Evolutionary conservation across 805 yeast genomes (phyloP), one percentile per base, ranked within the genome.

Genomic region (Wickerhamiella azymoides): DNA sequence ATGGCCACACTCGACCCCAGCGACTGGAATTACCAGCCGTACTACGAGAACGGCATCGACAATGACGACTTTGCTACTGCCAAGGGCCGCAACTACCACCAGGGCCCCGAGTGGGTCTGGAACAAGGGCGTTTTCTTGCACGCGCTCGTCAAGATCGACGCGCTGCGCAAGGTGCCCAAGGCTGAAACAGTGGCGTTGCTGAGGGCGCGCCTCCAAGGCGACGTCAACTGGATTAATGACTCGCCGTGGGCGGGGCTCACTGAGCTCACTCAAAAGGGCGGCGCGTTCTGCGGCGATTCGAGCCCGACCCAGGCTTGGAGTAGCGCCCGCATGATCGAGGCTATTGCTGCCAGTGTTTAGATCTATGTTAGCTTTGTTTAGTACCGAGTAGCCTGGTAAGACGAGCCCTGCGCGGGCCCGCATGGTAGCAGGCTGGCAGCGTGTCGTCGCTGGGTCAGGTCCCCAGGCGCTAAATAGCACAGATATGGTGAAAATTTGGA

Each of bases 51-150:
- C 60, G 66, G 85, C 40, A 80, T 74, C 36, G 97, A 89, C 57
- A 76, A 74, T 45, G 76, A 72, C 4, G 95, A 89, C 62, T 92
- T 86, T 70, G 85, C 93, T 0, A 86, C 96, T 0, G 72, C 96
- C 2, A 85, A 86, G 63, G 98, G 98, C 26, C 74, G 97, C 56
- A 92, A 92, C 64, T 89, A 89, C 61, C 98, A 89, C 62, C 97
- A 89, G 65, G 98, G 98, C 1, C 98, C 98, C 2, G 98, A 92
- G 60, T 89, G 98, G 98, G 82, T 84, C 28, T 89, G 96, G 96
- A 74, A 78, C 48, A 70, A 72, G 21, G 98, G 98, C 2, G 86
- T 77, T 62, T 89, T 85, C 59, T 64, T 92, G 53, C 73, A 96
- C 51, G 94, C 97, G 0, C 77, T 70, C 55, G 66, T 74, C 33